A percentile compares a stretch with the other conserved stretches of the same genome.
phyloP scores from a whole-genome alignment of 441 rosid species.

The Adansonia madagascariensis region DNA sequence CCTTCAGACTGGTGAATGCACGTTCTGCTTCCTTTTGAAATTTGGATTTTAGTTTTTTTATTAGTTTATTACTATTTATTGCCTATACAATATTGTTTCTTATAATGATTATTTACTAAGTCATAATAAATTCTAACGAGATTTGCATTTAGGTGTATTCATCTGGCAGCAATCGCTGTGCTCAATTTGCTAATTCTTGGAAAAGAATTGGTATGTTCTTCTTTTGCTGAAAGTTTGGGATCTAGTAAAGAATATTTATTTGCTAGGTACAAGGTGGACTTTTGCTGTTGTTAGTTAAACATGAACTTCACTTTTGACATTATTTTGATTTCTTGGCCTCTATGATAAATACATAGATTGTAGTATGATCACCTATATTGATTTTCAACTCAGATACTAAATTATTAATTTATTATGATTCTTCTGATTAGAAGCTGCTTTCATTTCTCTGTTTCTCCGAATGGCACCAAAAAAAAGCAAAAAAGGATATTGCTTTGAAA shows the following conservation, averaged over 20 bases:
- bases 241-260: conserved; percentile 20
- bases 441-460: background rate
- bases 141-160: conserved; percentile 66
- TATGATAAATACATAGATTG: conserved; percentile 12
- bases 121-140: conserved; percentile 18
- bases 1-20: background rate
- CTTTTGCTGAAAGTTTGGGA: background rate
- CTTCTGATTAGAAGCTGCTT: background rate
- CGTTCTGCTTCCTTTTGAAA: background rate
- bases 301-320: background rate
- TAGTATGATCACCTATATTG: background rate
- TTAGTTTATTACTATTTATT: background rate
- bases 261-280: background rate
- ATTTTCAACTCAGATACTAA: conserved; percentile 1
- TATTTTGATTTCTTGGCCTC: background rate
- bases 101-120: background rate
- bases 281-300: background rate
- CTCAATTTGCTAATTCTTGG: conserved; percentile 65
- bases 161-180: conserved; percentile 69
- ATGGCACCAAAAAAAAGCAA: background rate
- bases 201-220: conserved; percentile 63
- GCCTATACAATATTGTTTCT: background rate
- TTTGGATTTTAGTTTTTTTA: conserved; percentile 1
- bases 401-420: background rate
- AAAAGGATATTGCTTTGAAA: background rate